Evolutionary conservation across 1,139 yeast genomes (phyloP).

Genomic region (Saccharomycopsis crataegensis): DNA sequence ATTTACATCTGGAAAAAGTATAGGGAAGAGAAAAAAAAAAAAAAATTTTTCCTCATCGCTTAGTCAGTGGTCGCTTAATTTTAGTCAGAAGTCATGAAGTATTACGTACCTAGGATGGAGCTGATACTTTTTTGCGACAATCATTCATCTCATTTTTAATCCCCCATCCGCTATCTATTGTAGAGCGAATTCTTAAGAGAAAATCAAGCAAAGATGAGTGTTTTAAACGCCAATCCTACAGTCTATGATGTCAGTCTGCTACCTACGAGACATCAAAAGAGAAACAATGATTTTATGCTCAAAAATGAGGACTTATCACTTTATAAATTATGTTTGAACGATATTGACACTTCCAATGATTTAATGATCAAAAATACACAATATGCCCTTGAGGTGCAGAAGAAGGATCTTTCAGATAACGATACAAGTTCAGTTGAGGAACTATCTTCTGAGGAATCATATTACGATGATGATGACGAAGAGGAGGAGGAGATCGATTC

Average conservation of each 20-base stretch:
- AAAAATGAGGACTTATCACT: constrained; percentile 1
- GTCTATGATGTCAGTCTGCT: constrained; percentile 68
- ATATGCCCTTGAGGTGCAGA: no score
- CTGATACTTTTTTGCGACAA: no score
- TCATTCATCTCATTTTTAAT: no score
- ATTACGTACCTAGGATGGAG: no score
- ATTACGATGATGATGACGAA: constrained; percentile 30
- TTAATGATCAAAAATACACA: not conserved
- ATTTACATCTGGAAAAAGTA: no score
- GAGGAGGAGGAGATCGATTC: constrained; percentile 67
- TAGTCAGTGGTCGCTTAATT: no score
- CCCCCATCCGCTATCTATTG: no score
- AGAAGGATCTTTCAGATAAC: not conserved
- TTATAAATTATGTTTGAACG: constrained; percentile 5
- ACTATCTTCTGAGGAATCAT: constrained; percentile 10
- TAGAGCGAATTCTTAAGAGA: not conserved
- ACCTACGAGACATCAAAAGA: constrained; percentile 49
- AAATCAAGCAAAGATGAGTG: constrained; percentile 24
- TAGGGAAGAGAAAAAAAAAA: no score
- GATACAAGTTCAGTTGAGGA: constrained; percentile 8
- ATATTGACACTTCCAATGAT: constrained; percentile 9
- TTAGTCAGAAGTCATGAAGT: no score
- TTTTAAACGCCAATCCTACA: constrained; percentile 88
- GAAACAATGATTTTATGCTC: not conserved
- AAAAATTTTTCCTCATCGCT: no score